Percentiles rank a stretch among this genome's conserved stretches.
Conservation (phyloP, 2,329 filamentous ascomycete species). For the Bipolaris zeicola region DNA sequence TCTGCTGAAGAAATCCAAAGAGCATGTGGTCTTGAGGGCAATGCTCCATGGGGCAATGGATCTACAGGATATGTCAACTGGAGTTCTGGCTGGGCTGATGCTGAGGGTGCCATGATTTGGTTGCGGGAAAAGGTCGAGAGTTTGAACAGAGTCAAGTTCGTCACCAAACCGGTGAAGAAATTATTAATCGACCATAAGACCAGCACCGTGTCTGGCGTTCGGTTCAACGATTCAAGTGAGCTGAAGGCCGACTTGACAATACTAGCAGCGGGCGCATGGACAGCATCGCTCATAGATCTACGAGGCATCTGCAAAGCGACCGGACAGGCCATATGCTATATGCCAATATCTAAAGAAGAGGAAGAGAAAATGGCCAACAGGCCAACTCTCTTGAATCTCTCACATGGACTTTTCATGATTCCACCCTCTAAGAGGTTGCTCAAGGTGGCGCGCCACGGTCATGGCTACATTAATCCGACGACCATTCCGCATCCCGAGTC, state of each 20-base stretch:
- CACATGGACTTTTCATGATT: constrained; percentile 74
- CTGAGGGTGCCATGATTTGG: constrained; percentile 71
- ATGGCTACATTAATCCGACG: constrained; percentile 57
- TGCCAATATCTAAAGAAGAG: constrained; percentile 74
- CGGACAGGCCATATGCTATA: constrained; percentile 79
- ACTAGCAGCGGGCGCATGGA: constrained; percentile 88
- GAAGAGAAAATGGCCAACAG: constrained; percentile 66
- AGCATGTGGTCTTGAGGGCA: constrained; percentile 52
- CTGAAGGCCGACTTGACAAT: constrained; percentile 74
- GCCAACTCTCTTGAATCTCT: constrained; percentile 76
- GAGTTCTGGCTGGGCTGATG: constrained; percentile 80
- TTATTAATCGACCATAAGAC: constrained; percentile 48
- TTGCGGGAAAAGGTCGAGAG: constrained; percentile 61
- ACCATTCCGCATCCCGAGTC: constrained; percentile 55
- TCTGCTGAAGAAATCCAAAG: constrained; percentile 47
- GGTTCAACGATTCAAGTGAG: constrained; percentile 56
- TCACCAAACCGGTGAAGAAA: constrained; percentile 55
- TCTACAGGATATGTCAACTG: constrained; percentile 75
- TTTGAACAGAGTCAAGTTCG: constrained; percentile 59
- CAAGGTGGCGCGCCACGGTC: constrained; percentile 58
- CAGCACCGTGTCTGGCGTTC: constrained; percentile 61
- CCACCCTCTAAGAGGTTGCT: constrained; percentile 60
- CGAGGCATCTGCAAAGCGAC: constrained; percentile 77
- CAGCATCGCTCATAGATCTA: constrained; percentile 75
- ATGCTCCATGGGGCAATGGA: constrained; percentile 50